Evolutionary conservation across 2,329 filamentous ascomycete genomes (phyloP), one percentile per base, ranked within the genome.

Genomic region (Aaosphaeria pasadenensis): DNA sequence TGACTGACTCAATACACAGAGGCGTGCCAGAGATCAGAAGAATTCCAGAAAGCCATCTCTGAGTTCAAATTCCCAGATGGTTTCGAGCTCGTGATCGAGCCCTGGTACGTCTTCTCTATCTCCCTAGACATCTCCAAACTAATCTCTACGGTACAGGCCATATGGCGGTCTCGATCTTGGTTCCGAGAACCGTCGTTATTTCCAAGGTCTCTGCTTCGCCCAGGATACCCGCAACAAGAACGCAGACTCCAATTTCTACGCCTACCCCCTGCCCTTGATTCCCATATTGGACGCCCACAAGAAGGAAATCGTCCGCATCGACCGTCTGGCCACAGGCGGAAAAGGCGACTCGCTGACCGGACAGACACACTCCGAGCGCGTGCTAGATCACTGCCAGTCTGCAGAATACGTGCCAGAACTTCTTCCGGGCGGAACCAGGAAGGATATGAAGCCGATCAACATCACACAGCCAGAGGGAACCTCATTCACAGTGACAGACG

Each of bases 381-480:
- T 74, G 32, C 53, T 74, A 33, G 63, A 77, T 48, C 79, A 82
- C 56, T 82, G 78, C 62, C 70, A 70, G 32, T 62, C 70, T 5
- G 73, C 74, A 0, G 80, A 83, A 52, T 83, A 83, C 53, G 62
- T 71, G 40, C 63, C 67, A 4, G 72, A 77, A 45, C 51, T 75
- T 6, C 52, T 75, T 1, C 52, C 60, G 5, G 64, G 67, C 6
- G 72, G 69, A 5, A 51, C 60, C 2, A 59, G 74, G 17, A 66
- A 70, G 40, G 73, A 75, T 46, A 58, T 76, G 11, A 89, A 88
- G 68, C 86, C 87, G 5, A 79, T 91, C 60, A 82, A 89, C 56
- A 83, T 92, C 41, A 77, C 82, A 1, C 88, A 92, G 53, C 83
- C 83, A 0, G 81, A 88, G 30, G 86, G 86, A 0, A 78, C 85